phyloP scores from a whole-genome alignment of 148 eudicot species.

The Polygonum maritimum region DNA sequence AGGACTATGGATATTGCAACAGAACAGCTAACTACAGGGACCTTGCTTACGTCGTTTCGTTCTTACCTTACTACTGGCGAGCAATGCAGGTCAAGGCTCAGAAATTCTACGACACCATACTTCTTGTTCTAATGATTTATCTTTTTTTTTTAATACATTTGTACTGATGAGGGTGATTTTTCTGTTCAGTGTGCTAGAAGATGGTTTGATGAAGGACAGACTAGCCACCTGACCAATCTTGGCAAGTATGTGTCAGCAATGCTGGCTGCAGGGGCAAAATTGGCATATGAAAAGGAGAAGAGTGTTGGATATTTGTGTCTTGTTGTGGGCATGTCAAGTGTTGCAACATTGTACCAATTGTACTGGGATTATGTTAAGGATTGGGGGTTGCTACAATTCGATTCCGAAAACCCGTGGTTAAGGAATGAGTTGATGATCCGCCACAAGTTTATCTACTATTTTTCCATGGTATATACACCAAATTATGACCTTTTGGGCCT shows the following conservation, averaged over 20 bases:
- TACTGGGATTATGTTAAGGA: conserved; percentile 99
- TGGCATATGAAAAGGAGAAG: conserved; percentile 82
- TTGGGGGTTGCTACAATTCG: conserved; percentile 85
- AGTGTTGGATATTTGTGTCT: conserved; percentile 56
- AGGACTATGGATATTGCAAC: conserved; percentile 76
- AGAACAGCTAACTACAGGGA: conserved; percentile 63
- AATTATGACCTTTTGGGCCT: neutral
- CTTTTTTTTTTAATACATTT: neutral
- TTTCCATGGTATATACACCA: conserved; percentile 81
- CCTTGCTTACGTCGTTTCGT: conserved; percentile 91
- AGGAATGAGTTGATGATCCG: conserved; percentile 85
- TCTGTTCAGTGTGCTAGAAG: conserved; percentile 74
- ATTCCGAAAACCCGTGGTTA: conserved; percentile 95
- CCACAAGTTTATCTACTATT: conserved; percentile 61
- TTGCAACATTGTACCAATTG: conserved; percentile 83
- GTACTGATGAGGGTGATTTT: neutral
- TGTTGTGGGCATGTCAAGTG: conserved; percentile 72
- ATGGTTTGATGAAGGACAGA: conserved; percentile 96
- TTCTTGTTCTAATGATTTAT: neutral
- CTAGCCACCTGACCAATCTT: conserved; percentile 67
- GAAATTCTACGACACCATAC: neutral
- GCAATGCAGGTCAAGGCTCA: conserved; percentile 78
- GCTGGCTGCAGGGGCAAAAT: conserved; percentile 96
- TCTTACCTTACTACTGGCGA: conserved; percentile 95
- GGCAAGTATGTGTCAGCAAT: conserved; percentile 97